phyloP scores from a whole-genome alignment of 2,329 filamentous ascomycete species.

The Malbranchea zuffiana region DNA sequence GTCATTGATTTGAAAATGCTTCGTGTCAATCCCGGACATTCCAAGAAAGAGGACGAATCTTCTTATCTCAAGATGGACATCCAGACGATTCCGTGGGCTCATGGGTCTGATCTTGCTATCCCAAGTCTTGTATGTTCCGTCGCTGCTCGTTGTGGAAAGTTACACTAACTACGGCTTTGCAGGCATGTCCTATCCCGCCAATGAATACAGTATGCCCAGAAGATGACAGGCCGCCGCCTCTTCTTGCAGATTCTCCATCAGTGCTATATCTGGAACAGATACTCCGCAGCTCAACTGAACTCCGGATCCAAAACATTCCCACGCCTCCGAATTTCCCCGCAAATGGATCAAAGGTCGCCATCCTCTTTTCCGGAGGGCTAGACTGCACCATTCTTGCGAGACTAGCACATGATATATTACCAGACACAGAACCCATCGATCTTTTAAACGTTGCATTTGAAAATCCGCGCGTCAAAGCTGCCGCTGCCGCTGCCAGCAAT shows the following conservation, averaged over 20 bases:
- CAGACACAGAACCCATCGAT: slow-evolving; percentile 59
- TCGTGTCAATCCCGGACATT: neutral
- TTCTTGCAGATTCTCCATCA: slow-evolving; percentile 37
- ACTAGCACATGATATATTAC: slow-evolving; percentile 65
- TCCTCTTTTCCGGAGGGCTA: slow-evolving; percentile 88
- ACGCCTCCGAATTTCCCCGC: slow-evolving; percentile 36
- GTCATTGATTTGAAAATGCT: slow-evolving; percentile 44
- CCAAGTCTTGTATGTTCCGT: slow-evolving; percentile 22
- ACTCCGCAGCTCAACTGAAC: slow-evolving; percentile 50
- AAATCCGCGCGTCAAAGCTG: slow-evolving; percentile 64
- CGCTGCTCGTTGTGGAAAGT: too few relatives aligned
- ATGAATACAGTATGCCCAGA: slow-evolving; percentile 35
- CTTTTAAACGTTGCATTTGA: slow-evolving; percentile 95
- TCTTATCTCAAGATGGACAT: neutral
- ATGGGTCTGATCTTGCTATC: slow-evolving; percentile 5
- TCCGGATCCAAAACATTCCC: slow-evolving; percentile 57
- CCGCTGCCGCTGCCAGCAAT: slow-evolving; percentile 36
- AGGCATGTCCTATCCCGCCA: slow-evolving; percentile 30
- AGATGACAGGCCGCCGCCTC: slow-evolving; percentile 19
- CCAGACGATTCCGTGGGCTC: slow-evolving; percentile 15
- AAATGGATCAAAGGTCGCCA: slow-evolving; percentile 45
- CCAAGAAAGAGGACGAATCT: neutral
- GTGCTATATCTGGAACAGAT: slow-evolving; percentile 45
- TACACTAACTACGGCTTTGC: too few relatives aligned
- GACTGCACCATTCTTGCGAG: slow-evolving; percentile 85